Conservation (phyloP, 306 rosid genomes). For the Dalbergia oliveri region DNA sequence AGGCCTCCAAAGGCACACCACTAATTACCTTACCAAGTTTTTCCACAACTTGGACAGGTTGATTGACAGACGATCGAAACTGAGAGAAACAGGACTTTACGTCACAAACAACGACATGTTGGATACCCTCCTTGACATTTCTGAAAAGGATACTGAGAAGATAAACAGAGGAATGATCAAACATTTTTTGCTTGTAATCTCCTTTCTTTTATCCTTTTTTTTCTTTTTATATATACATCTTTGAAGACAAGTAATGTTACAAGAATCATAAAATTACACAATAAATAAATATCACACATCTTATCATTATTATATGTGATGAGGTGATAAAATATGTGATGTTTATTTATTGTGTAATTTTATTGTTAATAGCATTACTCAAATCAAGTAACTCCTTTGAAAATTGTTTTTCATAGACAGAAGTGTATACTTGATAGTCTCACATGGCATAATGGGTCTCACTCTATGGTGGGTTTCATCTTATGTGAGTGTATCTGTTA, state of each 20-base stretch:
- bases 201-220: not conserved
- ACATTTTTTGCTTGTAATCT: conserved; percentile 37
- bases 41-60: not conserved
- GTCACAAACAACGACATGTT: conserved; percentile 35
- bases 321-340: too few relatives aligned
- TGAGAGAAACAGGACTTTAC: not conserved
- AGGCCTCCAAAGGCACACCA: not conserved
- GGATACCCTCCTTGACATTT: conserved; percentile 45
- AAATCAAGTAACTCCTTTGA: not conserved
- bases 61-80: conserved; percentile 29
- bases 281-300: too few relatives aligned
- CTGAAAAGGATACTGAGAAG: conserved; percentile 34
- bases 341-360: too few relatives aligned
- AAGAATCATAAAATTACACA: too few relatives aligned
- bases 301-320: too few relatives aligned
- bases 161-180: conserved; percentile 19
- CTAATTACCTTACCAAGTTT: not conserved
- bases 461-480: too few relatives aligned
- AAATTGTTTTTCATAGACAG: too few relatives aligned
- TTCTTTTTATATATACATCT: not conserved
- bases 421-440: too few relatives aligned
- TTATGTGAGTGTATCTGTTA: too few relatives aligned
- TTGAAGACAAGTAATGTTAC: too few relatives aligned
- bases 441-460: too few relatives aligned
- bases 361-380: too few relatives aligned